Evolutionary conservation across 352 stramenopile genomes (phyloP), one percentile per base, ranked within the genome.

Genomic region (Phytophthora kernoviae): DNA sequence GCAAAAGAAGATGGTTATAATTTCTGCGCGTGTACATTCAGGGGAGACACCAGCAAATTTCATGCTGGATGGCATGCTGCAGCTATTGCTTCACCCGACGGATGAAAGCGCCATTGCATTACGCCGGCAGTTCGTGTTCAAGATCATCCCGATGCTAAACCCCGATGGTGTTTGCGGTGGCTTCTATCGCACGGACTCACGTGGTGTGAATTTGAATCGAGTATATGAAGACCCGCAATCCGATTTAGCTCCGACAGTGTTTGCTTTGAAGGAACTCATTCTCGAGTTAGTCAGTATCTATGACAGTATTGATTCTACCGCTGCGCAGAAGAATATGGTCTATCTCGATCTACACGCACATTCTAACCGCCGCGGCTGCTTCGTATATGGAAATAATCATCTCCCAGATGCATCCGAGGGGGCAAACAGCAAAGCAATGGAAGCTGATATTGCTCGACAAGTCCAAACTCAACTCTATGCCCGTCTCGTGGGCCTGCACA

Each of bases 261-360:
- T 76, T 53, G 88, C 79, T 33, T 41, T 77, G 12, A 91, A 90
- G 34, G 56, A 76, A 9, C 39, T 92, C 9, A 54, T 91, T 7
- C 47, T 81, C 14, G 22, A 76, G 2, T 44, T 66, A 4, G 53
- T 77, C 1, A 34, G 65, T 2, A 39, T 54, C n/a, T 83, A 82
- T 21, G 67, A 73, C 18, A 58, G 73, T n/a, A 18, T 39, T 1
- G 24, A 73, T 32, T 74, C 57, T 8, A 30, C 42, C 5, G 33
- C 8, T 5, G 63, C 62, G 10, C 34, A 60, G 10, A 55, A 77
- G 1, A 69, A 63, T 26, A 66, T 81, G n/a, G 50, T 96, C 20
- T 97, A 96, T 51, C 56, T 98, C 2, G 92, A 98, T 41, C 54
- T 97, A n/a, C 92, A 98, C 39, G 92, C 92, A 0, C 92, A 98